Base-by-base conservation (phyloP, 2,329 filamentous ascomycete species). In the Aspergillus ochraceus region DNA sequence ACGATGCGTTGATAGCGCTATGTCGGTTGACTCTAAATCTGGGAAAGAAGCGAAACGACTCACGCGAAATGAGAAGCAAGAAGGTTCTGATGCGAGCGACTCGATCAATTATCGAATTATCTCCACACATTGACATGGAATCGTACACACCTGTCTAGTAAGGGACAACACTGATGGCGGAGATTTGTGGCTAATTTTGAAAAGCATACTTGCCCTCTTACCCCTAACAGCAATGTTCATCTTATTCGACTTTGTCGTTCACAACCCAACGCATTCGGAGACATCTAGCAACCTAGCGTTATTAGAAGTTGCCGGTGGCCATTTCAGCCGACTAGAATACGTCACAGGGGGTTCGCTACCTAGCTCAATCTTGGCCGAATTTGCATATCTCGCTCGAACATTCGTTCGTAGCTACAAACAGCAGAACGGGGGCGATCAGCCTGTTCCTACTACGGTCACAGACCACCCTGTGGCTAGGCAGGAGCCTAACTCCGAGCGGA, bases 241-340 rank as follows among this genome's bases (percentile, higher is more conserved):
- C 5, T 64, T 80, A 1, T 80, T 80, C 52, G 77, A 80, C 55
- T 66, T 77, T 5, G 72, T 80, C 2, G 66, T 79, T 5, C 74
- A 78, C 62, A 71, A 77, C 52, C 76, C 76, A 2, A 64, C 58
- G 2, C 70, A 76, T 46, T 64, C 68, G 0, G 75, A 79, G 49
- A 77, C 72, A 1, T 66, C 58, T 22, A 71, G 66, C 8, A 80
- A 80, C 51, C 69, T 80, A 1, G 71, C 74, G 2, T 67, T 79
- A 1, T 69, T 81, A 4, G 78, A 79, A 50, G 73, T 80, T 57
- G 77, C 69, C 4, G 76, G 73, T 8, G 78, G 76, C 1, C 77
- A 80, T 62, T 81, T 81, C 53, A 77, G 75, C 52, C 68, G 76
- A 14, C 67, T 81, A 2, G 79, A 80, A 17, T 68, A 67, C 52